Base-by-base conservation (phyloP, 2,329 filamentous ascomycete genomes). In the Chalara sp. region DNA sequence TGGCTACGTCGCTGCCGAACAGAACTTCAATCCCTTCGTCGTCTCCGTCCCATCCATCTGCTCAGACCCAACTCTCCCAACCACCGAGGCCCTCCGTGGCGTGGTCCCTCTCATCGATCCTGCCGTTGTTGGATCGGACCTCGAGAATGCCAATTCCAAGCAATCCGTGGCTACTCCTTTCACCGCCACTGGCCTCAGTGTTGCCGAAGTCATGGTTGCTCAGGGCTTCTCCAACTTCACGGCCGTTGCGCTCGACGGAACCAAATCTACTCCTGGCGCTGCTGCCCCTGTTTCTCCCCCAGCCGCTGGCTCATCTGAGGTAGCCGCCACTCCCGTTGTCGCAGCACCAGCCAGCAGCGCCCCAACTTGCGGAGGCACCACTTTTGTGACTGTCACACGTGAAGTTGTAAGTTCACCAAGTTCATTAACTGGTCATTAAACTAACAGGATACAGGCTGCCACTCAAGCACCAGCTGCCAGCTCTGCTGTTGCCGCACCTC, bases 21-120 rank as follows among this genome's bases (percentile, higher is more conserved):
- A 85, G 68, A 87, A 87, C 76, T 85, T 85, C 72, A 87, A 87
- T 71, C 81, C 81, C 47, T 86, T 81, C 57, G 77, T 68, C 50
- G 75, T 78, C 55, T 70, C 70, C 60, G 73, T 80, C 33, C 82
- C 80, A 13, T 79, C 74, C 54, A 77, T 88, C 63, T 87, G 84
- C 68, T 76, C 72, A 37, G 81, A 87, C 56, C 69, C 81, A 2
- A 70, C 73, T 30, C 76, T 88, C 2, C 84, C 84, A 8, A 76
- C 72, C 32, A 85, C 79, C 6, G 67, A 68, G 29, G 74, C 73
- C 50, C 78, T 87, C 32, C 75, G 84, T 42, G 84, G 84, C 55
- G 81, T 88, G 51, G 73, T 85, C 4, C 83, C 84, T 30, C 72
- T 84, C 12, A 76, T 87, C 54, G 84, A 87, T 64, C 83, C 84